Conservation (phyloP, 1,284 basidiomycete genomes). For the Chalciporus sp. region DNA sequence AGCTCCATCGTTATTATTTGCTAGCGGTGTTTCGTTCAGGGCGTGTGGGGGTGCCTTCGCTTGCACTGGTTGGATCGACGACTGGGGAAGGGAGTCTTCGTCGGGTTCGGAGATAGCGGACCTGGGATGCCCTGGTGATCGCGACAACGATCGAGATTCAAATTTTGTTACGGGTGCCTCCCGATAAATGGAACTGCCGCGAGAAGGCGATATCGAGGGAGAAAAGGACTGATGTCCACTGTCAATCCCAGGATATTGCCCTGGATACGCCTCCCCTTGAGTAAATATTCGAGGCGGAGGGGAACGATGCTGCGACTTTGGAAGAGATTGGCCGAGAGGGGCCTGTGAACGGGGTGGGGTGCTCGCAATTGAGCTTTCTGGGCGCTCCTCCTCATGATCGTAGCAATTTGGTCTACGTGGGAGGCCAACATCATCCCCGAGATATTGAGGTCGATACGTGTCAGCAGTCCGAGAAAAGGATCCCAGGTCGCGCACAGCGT, state of each 20-base stretch:
- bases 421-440: slow-evolving; percentile 22
- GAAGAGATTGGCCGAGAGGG: slow-evolving; percentile 9
- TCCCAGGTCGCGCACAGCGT: slow-evolving; percentile 35
- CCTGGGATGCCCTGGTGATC: slow-evolving; percentile 39
- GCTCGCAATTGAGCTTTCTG: slow-evolving; percentile 38
- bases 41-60: slow-evolving; percentile 17
- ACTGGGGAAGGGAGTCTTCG: slow-evolving; percentile 22
- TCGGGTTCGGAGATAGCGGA: slow-evolving; percentile 33
- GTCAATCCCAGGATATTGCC: slow-evolving; percentile 8
- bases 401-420: slow-evolving; percentile 17
- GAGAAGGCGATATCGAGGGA: slow-evolving; percentile 26
- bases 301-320: slow-evolving; percentile 22
- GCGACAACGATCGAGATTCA: slow-evolving; percentile 40
- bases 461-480: slow-evolving; percentile 38
- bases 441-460: slow-evolving; percentile 44
- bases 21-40: slow-evolving; percentile 16
- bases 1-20: slow-evolving; percentile 9
- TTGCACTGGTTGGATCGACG: slow-evolving; percentile 27
- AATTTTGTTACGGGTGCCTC: slow-evolving; percentile 30
- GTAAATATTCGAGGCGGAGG: slow-evolving; percentile 19
- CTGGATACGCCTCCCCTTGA: slow-evolving; percentile 11
- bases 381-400: slow-evolving; percentile 32
- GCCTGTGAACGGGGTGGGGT: slow-evolving; percentile 30
- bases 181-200: slow-evolving; percentile 26
- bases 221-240: slow-evolving; percentile 13